Base-by-base conservation (phyloP, 2,329 filamentous ascomycete species). In the Fusarium dimerum region DNA sequence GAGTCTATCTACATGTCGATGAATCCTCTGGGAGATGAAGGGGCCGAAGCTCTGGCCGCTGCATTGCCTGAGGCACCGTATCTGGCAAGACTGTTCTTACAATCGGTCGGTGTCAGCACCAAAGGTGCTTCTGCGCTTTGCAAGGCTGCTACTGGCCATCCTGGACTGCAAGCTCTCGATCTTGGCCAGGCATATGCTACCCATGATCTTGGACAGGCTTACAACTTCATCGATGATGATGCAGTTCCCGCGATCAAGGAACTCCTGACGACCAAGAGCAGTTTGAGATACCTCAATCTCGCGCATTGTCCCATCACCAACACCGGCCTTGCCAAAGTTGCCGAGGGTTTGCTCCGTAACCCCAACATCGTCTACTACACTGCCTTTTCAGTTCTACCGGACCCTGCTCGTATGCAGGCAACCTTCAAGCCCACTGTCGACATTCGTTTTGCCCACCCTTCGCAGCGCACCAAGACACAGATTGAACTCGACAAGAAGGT, bases 111-210 rank as follows among this genome's bases (percentile, higher is more conserved):
- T 49, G 66, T 75, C 59, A 70, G 66, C 61, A 73, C 72, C 62
- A 62, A 66, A 55, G 75, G 74, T 49, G 67, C 69, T 43, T 65
- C 68, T 41, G 61, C 66, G 43, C 60, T 79, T 40, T 75, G 73
- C 60, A 55, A 67, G 38, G 69, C 72, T 18, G 55, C 76, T 49
- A 55, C 59, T 16, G 55, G 62, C 16, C 69, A 76, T 57, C 61
- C 70, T 9, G 56, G 60, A 32, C 63, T 79, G 17, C 67, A 66
- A 12, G 65, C 64, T 17, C 59, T 80, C 11, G 76, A 79, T 54
- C 52, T 80, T 5, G 74, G 76, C 15, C 77, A 79, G 59, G 72
- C 71, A 17, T 79, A 73, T 59, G 71, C 73, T n/a, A 80, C 77
- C 11, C 59, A 72, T 30, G 77, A 79, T 52, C 71, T 78, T 2